Conservation (phyloP, 1,139 yeast species). For the Petasospora fabianii region DNA sequence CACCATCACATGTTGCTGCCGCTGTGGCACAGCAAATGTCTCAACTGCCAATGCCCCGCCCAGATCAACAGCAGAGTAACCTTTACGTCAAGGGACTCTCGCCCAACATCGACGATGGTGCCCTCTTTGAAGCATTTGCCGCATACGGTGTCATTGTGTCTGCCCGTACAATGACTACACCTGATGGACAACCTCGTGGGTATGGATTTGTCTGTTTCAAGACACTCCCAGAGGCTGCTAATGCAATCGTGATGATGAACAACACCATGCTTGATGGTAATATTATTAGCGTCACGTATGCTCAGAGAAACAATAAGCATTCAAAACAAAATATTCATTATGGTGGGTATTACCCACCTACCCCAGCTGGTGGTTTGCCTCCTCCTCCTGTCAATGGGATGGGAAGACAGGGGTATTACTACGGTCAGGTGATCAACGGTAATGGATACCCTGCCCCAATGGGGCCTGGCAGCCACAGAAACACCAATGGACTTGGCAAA, state of each 20-base stretch:
- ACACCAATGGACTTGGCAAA: not conserved
- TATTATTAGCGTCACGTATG: conserved; percentile 34
- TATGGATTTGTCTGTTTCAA: conserved; percentile 51
- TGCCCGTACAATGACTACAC: conserved; percentile 45
- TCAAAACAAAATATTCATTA: not conserved
- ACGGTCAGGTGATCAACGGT: conserved; percentile 1
- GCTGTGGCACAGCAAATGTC: conserved; percentile 23
- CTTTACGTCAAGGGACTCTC: conserved; percentile 55
- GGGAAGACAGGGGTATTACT: conserved; percentile 1
- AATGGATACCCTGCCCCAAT: conserved; percentile 4
- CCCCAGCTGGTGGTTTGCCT: not conserved
- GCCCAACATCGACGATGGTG: conserved; percentile 35
- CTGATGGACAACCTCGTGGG: conserved; percentile 40
- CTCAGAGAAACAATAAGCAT: conserved; percentile 30
- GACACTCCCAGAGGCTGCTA: conserved; percentile 43
- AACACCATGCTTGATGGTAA: conserved; percentile 31
- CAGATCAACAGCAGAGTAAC: conserved; percentile 52
- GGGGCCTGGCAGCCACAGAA: not conserved
- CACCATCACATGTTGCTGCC: conserved; percentile 21
- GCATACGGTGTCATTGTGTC: conserved; percentile 42
- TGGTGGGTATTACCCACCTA: conserved; percentile 3
- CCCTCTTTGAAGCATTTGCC: conserved; percentile 29
- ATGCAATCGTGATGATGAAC: conserved; percentile 42
- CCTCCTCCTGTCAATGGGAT: not conserved
- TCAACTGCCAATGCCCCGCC: conserved; percentile 32